Conservation (phyloP, 352 stramenopile species). For the Phytophthora crassamura region DNA sequence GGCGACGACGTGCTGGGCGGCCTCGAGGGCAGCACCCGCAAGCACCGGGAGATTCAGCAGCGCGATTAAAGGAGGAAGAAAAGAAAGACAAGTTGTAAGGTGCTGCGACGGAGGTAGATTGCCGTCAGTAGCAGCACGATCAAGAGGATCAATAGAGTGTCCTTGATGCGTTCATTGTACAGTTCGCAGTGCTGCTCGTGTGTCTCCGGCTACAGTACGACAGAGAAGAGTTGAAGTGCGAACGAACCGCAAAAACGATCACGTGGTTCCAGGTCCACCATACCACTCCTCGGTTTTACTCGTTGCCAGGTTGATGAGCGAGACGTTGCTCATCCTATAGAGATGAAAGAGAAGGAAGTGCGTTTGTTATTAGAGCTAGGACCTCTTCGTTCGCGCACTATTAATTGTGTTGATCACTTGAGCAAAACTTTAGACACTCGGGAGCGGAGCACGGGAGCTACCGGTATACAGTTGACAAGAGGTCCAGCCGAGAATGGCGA, state of each 20-base stretch:
- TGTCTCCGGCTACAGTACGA: neutral
- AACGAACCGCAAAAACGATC: slow-evolving; percentile 10
- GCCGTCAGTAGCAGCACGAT: neutral
- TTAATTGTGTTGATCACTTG: slow-evolving; percentile 8
- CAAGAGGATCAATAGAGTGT: slow-evolving; percentile 12
- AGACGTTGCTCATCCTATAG: no score
- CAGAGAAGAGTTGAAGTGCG: slow-evolving; percentile 6
- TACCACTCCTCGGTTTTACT: no score
- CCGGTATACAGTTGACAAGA: slow-evolving; percentile 12
- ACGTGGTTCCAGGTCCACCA: neutral
- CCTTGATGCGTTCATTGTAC: neutral
- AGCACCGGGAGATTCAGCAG: slow-evolving; percentile 34
- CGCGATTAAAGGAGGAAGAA: no score
- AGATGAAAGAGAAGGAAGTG: slow-evolving; percentile 3
- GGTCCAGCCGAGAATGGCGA: slow-evolving; percentile 17
- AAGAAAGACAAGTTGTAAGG: no score
- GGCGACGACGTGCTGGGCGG: slow-evolving; percentile 33
- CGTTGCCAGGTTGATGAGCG: no score
- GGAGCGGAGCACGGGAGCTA: slow-evolving; percentile 3
- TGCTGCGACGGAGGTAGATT: no score
- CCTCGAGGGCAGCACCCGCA: slow-evolving; percentile 36
- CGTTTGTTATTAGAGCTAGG: slow-evolving; percentile 19
- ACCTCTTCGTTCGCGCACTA: slow-evolving; percentile 9
- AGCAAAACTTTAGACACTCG: slow-evolving; percentile 11
- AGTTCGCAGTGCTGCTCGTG: neutral